phyloP scores from a whole-genome alignment of 2,329 filamentous ascomycete species.

The Fusarium sp. region DNA sequence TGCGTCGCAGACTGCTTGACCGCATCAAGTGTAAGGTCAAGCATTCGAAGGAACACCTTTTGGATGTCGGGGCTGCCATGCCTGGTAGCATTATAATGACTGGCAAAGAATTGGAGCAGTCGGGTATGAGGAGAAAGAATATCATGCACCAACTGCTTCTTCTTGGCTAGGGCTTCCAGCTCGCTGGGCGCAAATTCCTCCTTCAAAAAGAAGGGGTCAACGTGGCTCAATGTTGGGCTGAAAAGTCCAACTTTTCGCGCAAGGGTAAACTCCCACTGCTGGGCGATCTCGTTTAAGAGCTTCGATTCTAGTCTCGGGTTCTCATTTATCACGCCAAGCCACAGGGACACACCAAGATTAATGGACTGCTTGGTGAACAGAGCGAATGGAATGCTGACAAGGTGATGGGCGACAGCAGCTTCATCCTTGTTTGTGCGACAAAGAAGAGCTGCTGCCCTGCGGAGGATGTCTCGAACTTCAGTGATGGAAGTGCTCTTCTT shows the following conservation, averaged over 20 bases:
- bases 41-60: slow-evolving; percentile 80
- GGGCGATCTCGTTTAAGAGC: slow-evolving; percentile 84
- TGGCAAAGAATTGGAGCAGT: slow-evolving; percentile 87
- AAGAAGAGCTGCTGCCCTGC: slow-evolving; percentile 84
- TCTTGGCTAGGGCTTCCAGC: slow-evolving; percentile 74
- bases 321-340: slow-evolving; percentile 97
- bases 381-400: slow-evolving; percentile 91
- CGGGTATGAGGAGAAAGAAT: slow-evolving; percentile 86
- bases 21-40: slow-evolving; percentile 80
- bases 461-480: slow-evolving; percentile 82
- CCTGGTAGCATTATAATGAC: slow-evolving; percentile 94
- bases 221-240: slow-evolving; percentile 73
- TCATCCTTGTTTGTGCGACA: slow-evolving; percentile 81
- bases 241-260: slow-evolving; percentile 83
- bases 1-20: slow-evolving; percentile 77
- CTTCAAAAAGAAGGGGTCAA: slow-evolving; percentile 89
- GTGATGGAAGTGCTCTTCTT: slow-evolving; percentile 75
- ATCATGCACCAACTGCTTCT: slow-evolving; percentile 82
- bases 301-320: slow-evolving; percentile 88
- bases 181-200: slow-evolving; percentile 95
- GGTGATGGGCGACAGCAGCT: slow-evolving; percentile 80
- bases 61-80: slow-evolving; percentile 84
- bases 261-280: slow-evolving; percentile 90
- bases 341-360: slow-evolving; percentile 92
- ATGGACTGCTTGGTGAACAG: slow-evolving; percentile 96